phyloP scores from a whole-genome alignment of 148 eudicot genomes.

The Rhododendron vialii region DNA sequence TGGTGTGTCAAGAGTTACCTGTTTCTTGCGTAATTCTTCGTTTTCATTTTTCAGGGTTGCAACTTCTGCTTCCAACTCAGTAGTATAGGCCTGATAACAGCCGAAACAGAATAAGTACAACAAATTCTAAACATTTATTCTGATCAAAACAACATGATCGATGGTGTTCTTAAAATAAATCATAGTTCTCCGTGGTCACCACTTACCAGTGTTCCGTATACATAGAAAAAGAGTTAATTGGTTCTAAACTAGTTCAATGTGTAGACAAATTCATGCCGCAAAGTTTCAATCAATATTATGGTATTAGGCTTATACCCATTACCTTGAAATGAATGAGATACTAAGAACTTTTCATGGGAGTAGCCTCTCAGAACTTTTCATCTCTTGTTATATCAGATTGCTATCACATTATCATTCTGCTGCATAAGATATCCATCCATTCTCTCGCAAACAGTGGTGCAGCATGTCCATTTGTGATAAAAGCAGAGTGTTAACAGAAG shows the following conservation, averaged over 20 bases:
- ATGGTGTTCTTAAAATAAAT: background rate
- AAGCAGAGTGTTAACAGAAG: constrained; percentile 12
- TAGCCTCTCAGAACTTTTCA: constrained; percentile 4
- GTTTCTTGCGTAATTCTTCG: constrained; percentile 57
- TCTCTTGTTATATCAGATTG: constrained; percentile 14
- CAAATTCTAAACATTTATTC: background rate
- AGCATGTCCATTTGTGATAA: constrained; percentile 3
- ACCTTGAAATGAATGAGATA: constrained; percentile 14
- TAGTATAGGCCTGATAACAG: constrained; percentile 65
- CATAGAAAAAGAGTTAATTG: background rate
- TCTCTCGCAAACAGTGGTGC: constrained; percentile 11
- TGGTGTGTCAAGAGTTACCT: constrained; percentile 29
- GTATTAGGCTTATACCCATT: background rate
- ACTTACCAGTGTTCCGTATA: background rate
- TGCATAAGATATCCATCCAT: constrained; percentile 17
- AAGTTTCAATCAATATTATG: background rate
- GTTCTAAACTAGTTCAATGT: background rate
- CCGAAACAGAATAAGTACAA: background rate
- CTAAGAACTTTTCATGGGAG: constrained; percentile 16
- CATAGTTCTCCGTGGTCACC: background rate
- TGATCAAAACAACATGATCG: background rate
- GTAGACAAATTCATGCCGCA: background rate
- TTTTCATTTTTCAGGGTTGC: constrained; percentile 72
- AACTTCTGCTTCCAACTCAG: constrained; percentile 84
- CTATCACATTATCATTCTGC: constrained; percentile 18